Evolutionary conservation across 177 flowering plant genomes (phyloP), one percentile per base, ranked within the genome.

Genomic region (Telopea speciosissima): DNA sequence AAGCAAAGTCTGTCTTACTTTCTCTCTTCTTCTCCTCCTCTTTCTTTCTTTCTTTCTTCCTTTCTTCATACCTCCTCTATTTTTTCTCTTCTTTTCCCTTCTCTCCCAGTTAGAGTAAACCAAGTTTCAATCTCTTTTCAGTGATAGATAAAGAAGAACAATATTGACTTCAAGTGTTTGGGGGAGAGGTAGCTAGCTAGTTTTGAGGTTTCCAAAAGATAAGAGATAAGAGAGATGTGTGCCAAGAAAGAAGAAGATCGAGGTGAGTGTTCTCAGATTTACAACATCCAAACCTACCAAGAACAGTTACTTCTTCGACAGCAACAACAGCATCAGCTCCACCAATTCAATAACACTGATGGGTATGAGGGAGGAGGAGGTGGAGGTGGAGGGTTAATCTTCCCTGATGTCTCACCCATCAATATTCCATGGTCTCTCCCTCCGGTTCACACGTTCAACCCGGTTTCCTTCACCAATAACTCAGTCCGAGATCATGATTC

Each of bases 391-490:
- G 74, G 83, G 9, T 75, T 81, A 67, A 69, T 83, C 42, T 77
- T 80, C 66, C 88, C 90, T 21, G 89, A 89, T 36, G 40, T 74
- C 21, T 72, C 88, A 40, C 82, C 84, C 31, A 66, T 83, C 73
- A n/a, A n/a, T n/a, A 58, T 82, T 6, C 89, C 94, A 52, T 93
- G 92, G 93, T 66, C 90, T 33, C 69, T 83, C 58, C 86, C 92
- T 68, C 84, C 76, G 33, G 80, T 77, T 25, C 82, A 84, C 72
- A 67, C 62, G 68, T 80, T 80, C 80, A 83, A 85, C 71, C 85
- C 83, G 6, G 71, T 77, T 65, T 80, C 75, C 45, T 72, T 75
- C 65, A 5, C 77, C 9, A 8, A 71, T 10, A 78, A 80, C 81
- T 73, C 83, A 65, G 75, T 52, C 59, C 81, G 77, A 3, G 85